Evolutionary conservation across 495 filamentous ascomycete species (phyloP).

Genomic region (Hypoxylon rickii): DNA sequence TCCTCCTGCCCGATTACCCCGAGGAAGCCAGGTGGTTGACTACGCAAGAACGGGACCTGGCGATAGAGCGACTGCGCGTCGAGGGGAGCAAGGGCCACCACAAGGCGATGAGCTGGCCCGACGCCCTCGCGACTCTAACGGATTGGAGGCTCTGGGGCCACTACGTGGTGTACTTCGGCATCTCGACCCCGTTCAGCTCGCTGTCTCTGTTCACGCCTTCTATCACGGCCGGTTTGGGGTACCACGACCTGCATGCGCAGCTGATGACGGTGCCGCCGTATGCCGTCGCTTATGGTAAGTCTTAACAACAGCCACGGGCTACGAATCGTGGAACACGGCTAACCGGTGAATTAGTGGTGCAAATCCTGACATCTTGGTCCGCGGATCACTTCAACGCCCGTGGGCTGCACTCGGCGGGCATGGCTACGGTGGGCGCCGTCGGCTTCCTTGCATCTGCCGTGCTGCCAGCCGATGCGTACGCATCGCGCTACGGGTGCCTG

Average conservation of each 20-base stretch:
- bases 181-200: conserved; percentile 67
- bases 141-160: conserved; percentile 78
- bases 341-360: conserved; percentile 45
- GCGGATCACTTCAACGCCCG: conserved; percentile 71
- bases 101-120: conserved; percentile 70
- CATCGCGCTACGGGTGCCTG: conserved; percentile 67
- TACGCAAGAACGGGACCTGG: conserved; percentile 65
- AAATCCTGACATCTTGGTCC: conserved; percentile 62
- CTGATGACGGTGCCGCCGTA: conserved; percentile 83
- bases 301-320: not conserved
- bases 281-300: conserved; percentile 63
- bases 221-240: conserved; percentile 75
- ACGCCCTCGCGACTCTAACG: conserved; percentile 68
- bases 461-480: conserved; percentile 63
- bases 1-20: conserved; percentile 81
- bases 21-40: conserved; percentile 72
- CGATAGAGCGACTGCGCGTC: conserved; percentile 62
- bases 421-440: conserved; percentile 64
- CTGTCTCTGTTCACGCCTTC: conserved; percentile 82
- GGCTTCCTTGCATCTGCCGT: conserved; percentile 70
- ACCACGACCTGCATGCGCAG: conserved; percentile 66
- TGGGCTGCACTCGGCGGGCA: conserved; percentile 60
- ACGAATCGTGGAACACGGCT: not conserved
- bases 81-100: conserved; percentile 62
- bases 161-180: conserved; percentile 71